phyloP scores from a whole-genome alignment of 768 basidiomycete genomes.

The Clitopilus passeckerianus region DNA sequence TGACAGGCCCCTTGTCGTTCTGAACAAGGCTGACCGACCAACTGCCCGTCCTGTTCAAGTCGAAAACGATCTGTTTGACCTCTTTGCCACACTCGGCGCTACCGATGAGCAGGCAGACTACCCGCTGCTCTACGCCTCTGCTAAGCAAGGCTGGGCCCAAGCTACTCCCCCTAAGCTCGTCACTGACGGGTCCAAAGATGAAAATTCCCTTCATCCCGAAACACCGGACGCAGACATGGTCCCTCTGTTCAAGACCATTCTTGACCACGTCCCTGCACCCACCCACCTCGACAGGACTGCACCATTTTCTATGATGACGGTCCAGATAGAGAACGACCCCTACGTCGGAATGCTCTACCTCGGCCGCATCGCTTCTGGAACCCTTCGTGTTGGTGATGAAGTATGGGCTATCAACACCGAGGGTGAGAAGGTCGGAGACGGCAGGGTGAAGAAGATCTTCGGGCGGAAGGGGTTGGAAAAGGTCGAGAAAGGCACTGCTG shows the following conservation, averaged over 20 bases:
- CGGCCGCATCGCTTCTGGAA: constrained; percentile 39
- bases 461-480: constrained; percentile 33
- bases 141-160: constrained; percentile 46
- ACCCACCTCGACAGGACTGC: constrained; percentile 26
- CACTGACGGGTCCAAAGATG: constrained; percentile 7
- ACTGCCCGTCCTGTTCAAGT: constrained; percentile 40
- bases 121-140: constrained; percentile 44
- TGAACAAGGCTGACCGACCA: constrained; percentile 46
- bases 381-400: constrained; percentile 32
- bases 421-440: constrained; percentile 43
- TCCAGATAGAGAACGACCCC: constrained; percentile 46
- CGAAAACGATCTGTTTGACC: constrained; percentile 45
- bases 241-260: constrained; percentile 41
- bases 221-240: constrained; percentile 26
- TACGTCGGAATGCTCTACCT: constrained; percentile 47
- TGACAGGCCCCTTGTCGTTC: constrained; percentile 38
- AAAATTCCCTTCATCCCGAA: constrained; percentile 1
- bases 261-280: constrained; percentile 38
- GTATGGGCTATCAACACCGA: constrained; percentile 33
- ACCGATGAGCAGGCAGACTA: constrained; percentile 49
- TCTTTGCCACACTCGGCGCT: constrained; percentile 46
- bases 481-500: constrained; percentile 37
- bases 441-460: constrained; percentile 43
- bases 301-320: constrained; percentile 48
- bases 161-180: constrained; percentile 14